Conservation (phyloP, 2,329 filamentous ascomycete species). For the Colletotrichum spinosum region DNA sequence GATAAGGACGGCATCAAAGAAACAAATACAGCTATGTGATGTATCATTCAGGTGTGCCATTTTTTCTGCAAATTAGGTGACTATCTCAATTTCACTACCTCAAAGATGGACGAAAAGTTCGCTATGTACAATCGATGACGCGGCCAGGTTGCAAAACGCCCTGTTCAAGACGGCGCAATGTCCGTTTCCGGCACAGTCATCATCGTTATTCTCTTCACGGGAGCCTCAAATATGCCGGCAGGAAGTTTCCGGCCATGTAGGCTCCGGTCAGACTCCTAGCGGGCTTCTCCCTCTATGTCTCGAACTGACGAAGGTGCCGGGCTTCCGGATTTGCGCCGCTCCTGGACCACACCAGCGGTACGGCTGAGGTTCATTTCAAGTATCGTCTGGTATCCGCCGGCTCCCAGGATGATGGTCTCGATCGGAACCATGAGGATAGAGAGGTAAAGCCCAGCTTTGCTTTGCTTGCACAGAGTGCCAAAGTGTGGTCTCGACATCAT, state of each 20-base stretch:
- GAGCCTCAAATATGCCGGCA: not conserved
- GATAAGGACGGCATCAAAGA: too few relatives aligned
- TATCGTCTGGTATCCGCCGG: conserved; percentile 58
- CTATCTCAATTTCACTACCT: too few relatives aligned
- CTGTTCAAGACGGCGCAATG: not conserved
- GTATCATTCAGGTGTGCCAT: too few relatives aligned
- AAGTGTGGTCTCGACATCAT: conserved; percentile 67
- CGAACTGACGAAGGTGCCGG: conserved; percentile 39
- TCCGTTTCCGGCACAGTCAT: conserved; percentile 20
- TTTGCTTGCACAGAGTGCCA: conserved; percentile 67
- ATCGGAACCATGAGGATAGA: conserved; percentile 68
- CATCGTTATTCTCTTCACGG: not conserved
- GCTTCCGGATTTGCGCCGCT: conserved; percentile 49
- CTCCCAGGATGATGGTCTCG: conserved; percentile 60
- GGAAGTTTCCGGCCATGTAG: not conserved
- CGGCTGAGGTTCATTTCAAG: conserved; percentile 57
- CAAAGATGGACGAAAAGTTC: too few relatives aligned
- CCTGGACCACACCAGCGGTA: conserved; percentile 38
- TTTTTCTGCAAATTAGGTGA: too few relatives aligned
- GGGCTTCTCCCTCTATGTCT: conserved; percentile 24
- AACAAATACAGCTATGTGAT: not conserved
- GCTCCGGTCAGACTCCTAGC: not conserved
- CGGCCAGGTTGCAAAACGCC: conserved; percentile 1
- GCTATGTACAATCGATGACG: conserved; percentile 6
- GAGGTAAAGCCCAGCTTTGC: conserved; percentile 64